Base-by-base conservation (phyloP, 2,329 filamentous ascomycete genomes). In the Colletotrichum godetiae region DNA sequence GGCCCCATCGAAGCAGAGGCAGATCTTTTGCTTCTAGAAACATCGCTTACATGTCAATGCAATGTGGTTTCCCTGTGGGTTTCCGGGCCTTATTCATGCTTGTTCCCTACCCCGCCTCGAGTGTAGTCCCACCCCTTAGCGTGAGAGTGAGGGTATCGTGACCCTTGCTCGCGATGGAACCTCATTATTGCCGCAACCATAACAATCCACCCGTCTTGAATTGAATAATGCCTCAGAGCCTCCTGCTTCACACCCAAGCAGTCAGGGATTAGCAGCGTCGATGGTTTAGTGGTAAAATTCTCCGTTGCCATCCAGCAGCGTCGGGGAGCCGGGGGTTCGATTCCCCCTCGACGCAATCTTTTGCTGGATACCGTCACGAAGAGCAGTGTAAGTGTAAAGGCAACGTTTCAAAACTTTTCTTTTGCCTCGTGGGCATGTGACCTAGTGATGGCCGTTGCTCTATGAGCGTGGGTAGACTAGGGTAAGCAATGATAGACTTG, bases 271-370 rank as follows among this genome's bases (percentile, higher is more conserved):
- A 22, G 1, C 5, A 15, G 59, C 60, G 60, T 31, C 60, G 60
- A 63, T 63, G 60, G 46, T 53, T 63, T 63, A 63, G 60, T 63
- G 60, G 60, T 63, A 63, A 63, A 63, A 63, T 63, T 63, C 60
- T 63, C 60, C 60, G 60, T 63, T 63, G 60, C 60, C 60, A 63
- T 35, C 29, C 1, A 63, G 60, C 60, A 63, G 60, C 60, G 60
- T 63, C 60, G 60, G 60, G 60, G 60, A 63, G 60, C 60, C 60
- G 60, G 60, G 60, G 46, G 60, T 63, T 63, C 60, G 60, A 63
- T 63, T 63, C 60, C 46, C 60, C 46, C 60, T 63, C 60, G 46
- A 13, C 60, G 60, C 60, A 61, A 4, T 13, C 8, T 27, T 61
- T 61, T 61, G 37, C 22, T 11, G 46, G 6, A 0, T 3, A 1